Conservation (phyloP, 1,284 basidiomycete species). For the Austroboletus rostrupii region DNA sequence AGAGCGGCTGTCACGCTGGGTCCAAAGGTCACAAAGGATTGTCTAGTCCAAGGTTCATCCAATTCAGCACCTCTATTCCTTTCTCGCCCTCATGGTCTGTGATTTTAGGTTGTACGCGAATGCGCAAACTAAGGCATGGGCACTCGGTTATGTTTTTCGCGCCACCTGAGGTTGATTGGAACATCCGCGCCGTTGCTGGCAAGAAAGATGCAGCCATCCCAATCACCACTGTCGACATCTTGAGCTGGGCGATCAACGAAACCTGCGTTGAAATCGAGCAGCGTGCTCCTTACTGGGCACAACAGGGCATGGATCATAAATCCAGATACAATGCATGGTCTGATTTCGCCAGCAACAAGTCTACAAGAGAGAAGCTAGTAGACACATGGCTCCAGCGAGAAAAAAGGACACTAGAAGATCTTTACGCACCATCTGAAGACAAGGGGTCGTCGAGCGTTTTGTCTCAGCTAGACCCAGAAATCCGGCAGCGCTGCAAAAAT, state of each 20-base stretch:
- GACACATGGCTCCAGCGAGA: neutral
- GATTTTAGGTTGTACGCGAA: constrained; percentile 3
- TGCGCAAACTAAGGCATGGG: constrained; percentile 2
- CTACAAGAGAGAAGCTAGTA: neutral
- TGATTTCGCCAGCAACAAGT: constrained; percentile 29
- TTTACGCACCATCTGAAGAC: neutral
- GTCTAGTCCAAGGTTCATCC: neutral
- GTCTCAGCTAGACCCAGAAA: neutral
- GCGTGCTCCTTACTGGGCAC: too few species aligned
- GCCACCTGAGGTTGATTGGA: neutral
- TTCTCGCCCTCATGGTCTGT: neutral
- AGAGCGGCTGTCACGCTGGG: neutral
- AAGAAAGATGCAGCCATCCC: neutral
- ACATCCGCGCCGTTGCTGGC: neutral
- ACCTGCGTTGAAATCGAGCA: too few species aligned
- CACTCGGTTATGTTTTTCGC: constrained; percentile 2
- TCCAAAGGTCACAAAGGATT: neutral
- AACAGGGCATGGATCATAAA: too few species aligned
- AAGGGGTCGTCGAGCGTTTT: neutral
- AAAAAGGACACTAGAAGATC: neutral
- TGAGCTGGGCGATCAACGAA: constrained; percentile 31
- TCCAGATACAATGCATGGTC: too few species aligned
- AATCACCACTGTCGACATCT: neutral
- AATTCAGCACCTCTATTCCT: too few species aligned
- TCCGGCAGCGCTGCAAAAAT: neutral